Base-by-base conservation (phyloP, 2,329 filamentous ascomycete species). In the Phaeophleospora eucalypticola region DNA sequence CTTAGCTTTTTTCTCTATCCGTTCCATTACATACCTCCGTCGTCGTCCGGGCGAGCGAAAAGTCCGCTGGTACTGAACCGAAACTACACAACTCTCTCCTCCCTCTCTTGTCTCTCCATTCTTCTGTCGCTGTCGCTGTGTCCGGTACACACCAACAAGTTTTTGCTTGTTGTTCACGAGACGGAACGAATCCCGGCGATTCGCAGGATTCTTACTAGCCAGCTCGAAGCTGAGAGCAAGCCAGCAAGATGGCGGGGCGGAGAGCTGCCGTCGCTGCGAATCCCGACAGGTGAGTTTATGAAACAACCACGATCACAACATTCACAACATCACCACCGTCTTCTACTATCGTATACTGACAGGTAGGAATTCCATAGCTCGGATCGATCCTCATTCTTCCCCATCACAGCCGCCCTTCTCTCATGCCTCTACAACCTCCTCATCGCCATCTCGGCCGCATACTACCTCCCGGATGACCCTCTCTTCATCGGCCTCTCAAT, bases 401-500 rank as follows among this genome's bases (percentile, higher is more conserved):
- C 57, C 20, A 37, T 53, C 24, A 46, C 45, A n/a, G 49, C 60
- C 36, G 54, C 58, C 16, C 45, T 51, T 9, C 40, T 58, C 37
- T 51, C 60, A 43, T 41, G 56, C 40, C 34, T 56, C 16, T 62
- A 59, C 43, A 58, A 62, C 32, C 41, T 54, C 18, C 36, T 58
- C 20, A 51, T 59, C 33, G 60, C 56, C 33, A 41, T 54, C 16
- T 43, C 58, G 16, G 58, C 58, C 52, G 47, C 48, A 16, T 56
- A 61, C 36, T 29, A 29, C 24, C 43, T 63, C 3, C 58, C 60
- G 16, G 49, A 58, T 43, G 60, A 63, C 37, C 59, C 60, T 2
- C 48, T 62, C 16, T 59, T 54, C 42, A 49, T 63, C 29, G 56
- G 56, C 9, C 43, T 56, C 32, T 53, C 52, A 43, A 52, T 60